These are phyloP conservation scores for Solanum hybrid DNA, from an alignment of 305 asterid genomes.

Conservation along the genomic window DNA sequence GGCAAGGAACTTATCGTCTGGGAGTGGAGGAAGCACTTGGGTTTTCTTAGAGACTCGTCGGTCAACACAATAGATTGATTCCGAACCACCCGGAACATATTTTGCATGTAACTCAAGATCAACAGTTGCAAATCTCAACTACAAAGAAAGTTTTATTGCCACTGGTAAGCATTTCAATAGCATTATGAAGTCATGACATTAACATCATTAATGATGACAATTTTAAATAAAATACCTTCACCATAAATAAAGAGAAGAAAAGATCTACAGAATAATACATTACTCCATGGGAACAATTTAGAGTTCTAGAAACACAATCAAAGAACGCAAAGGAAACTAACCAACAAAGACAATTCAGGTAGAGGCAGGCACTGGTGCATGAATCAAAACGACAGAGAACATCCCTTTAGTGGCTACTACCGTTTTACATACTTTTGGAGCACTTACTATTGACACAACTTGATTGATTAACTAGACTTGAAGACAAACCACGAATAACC, in stretches of 20 bases:
- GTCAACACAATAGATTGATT: constrained; percentile 80
- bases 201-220: neutral
- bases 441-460: neutral
- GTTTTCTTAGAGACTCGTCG: constrained; percentile 65
- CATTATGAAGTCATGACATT: neutral
- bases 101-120: constrained; percentile 86
- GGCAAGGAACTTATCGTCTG: constrained; percentile 91
- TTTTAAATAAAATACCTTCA: neutral
- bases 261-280: neutral
- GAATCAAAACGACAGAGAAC: neutral
- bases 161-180: neutral
- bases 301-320: neutral
- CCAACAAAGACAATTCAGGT: neutral
- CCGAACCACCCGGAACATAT: constrained; percentile 81
- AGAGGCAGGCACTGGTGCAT: neutral
- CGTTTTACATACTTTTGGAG: neutral
- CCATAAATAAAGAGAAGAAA: neutral
- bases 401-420: neutral
- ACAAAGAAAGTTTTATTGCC: constrained; percentile 24
- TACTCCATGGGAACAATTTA: neutral
- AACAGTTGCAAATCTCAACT: constrained; percentile 74
- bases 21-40: constrained; percentile 81
- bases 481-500: neutral
- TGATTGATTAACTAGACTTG: neutral
- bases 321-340: neutral